Evolutionary conservation across 179 eudicot genomes (phyloP), one percentile per base, ranked within the genome.

Genomic region (Silene coronaria): DNA sequence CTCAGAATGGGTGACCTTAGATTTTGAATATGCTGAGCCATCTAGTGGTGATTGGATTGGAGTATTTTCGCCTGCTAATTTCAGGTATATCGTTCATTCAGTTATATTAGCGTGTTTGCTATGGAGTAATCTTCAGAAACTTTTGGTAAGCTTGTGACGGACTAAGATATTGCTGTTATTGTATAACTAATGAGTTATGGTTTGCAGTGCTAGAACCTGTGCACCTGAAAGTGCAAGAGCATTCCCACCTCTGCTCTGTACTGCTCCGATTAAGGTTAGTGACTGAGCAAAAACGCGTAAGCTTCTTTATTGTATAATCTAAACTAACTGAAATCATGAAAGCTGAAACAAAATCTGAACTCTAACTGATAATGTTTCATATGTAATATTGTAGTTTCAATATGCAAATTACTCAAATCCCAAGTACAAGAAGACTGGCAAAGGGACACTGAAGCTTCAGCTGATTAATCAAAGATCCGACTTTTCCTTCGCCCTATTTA

Each of bases 381-480:
- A 2, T 55, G 22, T 55, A n/a, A 55, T 9, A 36, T 61, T 87
- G 87, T 87, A 91, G 97, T 91, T 76, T 78, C 92, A 91, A 76
- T 88, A 81, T 80, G 91, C 93, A 78, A 91, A 89, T 74, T 89
- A 78, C 76, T 76, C 83, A 12, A 91, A 71, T 74, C 85, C 89
- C 9, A 62, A 84, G 58, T 91, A 87, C 79, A 76, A 67, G 38
- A 46, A 76, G 6, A 85, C 85, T n/a, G 96, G 96, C 42, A 84
- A 74, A 70, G 92, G 91, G 78, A 72, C 81, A 7, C 72, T 91
- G 85, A 84, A 81, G 82, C 84, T 91, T 79, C 89, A 80, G 73
- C 36, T 89, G 89, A 85, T 91, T 77, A 91, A 91, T 72, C 97
- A 91, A 78, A 81, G 97, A 81, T 84, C 89, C 8, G 89, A 91